phyloP scores from a whole-genome alignment of 1,284 basidiomycete species.

The Blastosporella zonata region DNA sequence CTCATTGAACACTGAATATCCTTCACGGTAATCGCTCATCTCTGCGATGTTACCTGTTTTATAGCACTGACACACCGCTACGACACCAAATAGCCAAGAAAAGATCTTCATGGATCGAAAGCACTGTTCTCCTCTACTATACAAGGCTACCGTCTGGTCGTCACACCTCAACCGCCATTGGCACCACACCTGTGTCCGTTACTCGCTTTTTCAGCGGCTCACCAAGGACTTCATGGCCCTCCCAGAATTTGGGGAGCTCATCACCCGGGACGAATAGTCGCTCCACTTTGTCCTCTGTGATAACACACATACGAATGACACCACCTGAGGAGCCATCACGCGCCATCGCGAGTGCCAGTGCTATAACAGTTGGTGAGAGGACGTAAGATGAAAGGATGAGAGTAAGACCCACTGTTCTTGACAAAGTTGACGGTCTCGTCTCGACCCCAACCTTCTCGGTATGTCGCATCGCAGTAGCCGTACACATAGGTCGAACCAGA shows the following conservation, averaged over 20 bases:
- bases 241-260: constrained; percentile 84
- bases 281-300: constrained; percentile 90
- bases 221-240: constrained; percentile 70
- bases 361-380: constrained; percentile 38
- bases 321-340: constrained; percentile 98
- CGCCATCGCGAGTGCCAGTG: constrained; percentile 93
- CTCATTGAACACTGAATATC: too few species aligned
- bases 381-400: not conserved
- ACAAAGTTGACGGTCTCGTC: constrained; percentile 95
- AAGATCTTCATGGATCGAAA: not conserved
- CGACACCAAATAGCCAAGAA: too few species aligned
- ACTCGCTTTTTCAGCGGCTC: constrained; percentile 30
- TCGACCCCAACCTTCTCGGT: constrained; percentile 87
- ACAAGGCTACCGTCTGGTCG: constrained; percentile 5
- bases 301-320: constrained; percentile 95
- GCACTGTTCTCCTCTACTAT: constrained; percentile 11
- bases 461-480: constrained; percentile 99
- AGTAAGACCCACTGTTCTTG: constrained; percentile 78
- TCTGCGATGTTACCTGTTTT: too few species aligned
- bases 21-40: too few species aligned
- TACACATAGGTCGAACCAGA: constrained; percentile 98
- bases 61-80: too few species aligned
- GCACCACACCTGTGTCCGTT: constrained; percentile 39
- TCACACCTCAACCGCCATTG: constrained; percentile 70
- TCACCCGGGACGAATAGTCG: constrained; percentile 94